Percentiles rank a stretch among this genome's conserved stretches.
Conservation (phyloP, 106 monocot species). For the Dendrobium huoshanense region DNA sequence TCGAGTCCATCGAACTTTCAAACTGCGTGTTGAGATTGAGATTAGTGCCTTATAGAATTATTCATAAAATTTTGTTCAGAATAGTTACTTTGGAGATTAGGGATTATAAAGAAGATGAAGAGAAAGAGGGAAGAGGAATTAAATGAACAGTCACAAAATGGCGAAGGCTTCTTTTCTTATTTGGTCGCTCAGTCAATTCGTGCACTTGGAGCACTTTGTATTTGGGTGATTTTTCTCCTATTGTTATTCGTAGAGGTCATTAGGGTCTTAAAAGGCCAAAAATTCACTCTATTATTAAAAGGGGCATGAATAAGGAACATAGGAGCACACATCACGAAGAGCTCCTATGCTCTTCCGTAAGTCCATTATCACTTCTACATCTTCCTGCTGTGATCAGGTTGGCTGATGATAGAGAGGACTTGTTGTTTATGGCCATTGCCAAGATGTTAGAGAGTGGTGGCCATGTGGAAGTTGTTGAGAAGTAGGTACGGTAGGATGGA, state of each 20-base stretch:
- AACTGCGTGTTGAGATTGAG: not conserved
- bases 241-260: not conserved
- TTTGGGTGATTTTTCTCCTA: not conserved
- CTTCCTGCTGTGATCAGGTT: not conserved
- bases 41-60: not conserved
- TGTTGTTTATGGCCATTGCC: not conserved
- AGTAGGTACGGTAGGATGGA: not conserved
- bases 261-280: not conserved
- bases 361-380: too few species aligned
- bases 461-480: too few species aligned
- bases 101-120: not conserved
- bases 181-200: not conserved
- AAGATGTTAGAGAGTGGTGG: not conserved
- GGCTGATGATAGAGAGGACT: not conserved
- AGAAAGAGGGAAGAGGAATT: not conserved
- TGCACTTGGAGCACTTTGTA: not conserved
- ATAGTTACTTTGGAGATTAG: not conserved
- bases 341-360: too few species aligned
- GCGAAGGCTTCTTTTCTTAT: not conserved
- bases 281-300: not conserved
- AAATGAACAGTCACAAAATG: not conserved
- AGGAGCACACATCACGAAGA: too few species aligned
- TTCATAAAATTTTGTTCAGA: not conserved
- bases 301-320: not conserved
- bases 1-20: not conserved